Evolutionary conservation across 768 basidiomycete genomes (phyloP), one percentile per base, ranked within the genome.

Genomic region (Boletus sensibilis): DNA sequence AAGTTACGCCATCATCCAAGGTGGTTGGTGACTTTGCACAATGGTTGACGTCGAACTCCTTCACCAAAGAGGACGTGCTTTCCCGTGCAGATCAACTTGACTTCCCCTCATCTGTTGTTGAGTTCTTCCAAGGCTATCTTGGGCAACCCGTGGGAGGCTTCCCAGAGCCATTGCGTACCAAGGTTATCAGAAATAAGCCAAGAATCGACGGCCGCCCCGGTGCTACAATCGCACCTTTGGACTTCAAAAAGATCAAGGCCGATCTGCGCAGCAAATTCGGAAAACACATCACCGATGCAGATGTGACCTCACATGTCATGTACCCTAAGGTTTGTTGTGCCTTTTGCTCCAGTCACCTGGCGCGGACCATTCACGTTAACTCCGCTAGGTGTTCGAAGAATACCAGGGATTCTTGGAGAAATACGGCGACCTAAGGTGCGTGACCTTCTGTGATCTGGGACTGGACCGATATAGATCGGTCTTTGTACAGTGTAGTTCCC

Each of bases 101-200:
- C 74, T 98, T 99, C 87, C 97, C 97, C 10, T 94, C 92, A 12
- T 94, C 91, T 34, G 92, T 94, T 45, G 92, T 94, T 40, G 96
- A 98, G 68, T 99, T 97, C 82, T 98, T 98, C 93, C 95, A 98
- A 72, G 97, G 97, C 18, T 96, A 94, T 75, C 90, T 99, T 60
- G 96, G 97, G 33, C 94, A 98, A 70, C 97, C 97, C 53, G 89
- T 92, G 68, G 97, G 94, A 70, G 96, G 97, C 46, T 98, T 98
- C 90, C 97, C 97, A 55, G 97, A 99, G 72, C 94, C 96, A 39
- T 77, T 99, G 60, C 92, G 97, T 61, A 82, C 86, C 60, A 83
- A 86, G 62, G 83, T 99, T 68, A 99, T 98, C 70, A 86, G 97
- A 66, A 86, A 94, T 74, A 95, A 94, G 74, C 86, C 88, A 43